A percentile compares a stretch with the other conserved stretches of the same genome.
Evolutionary conservation across 257 asterid species (phyloP).

Genomic region (Nicotiana paniculata): DNA sequence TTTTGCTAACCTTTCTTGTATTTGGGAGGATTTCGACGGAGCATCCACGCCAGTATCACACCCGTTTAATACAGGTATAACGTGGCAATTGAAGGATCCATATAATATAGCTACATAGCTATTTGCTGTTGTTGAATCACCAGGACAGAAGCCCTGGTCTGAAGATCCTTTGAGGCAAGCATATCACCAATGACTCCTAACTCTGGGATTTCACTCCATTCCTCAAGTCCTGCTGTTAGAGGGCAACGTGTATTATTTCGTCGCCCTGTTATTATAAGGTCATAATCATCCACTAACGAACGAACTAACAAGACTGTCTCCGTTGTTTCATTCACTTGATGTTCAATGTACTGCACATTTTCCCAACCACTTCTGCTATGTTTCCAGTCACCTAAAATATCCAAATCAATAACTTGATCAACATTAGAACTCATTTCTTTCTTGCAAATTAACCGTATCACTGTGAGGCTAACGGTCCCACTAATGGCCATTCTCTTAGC

Average conservation of each 20-base stretch:
- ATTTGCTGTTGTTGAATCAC: conserved; percentile 23
- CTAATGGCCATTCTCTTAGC: conserved; percentile 20
- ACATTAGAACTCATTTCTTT: background rate
- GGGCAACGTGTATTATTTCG: conserved; percentile 7
- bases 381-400: conserved; percentile 11
- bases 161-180: conserved; percentile 15
- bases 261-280: conserved; percentile 23
- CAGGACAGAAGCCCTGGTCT: conserved; percentile 16
- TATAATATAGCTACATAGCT: background rate
- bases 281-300: conserved; percentile 15
- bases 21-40: background rate
- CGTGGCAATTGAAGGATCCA: background rate
- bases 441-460: background rate
- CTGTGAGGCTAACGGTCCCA: background rate
- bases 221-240: conserved; percentile 15
- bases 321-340: background rate
- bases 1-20: background rate
- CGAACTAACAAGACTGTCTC: conserved; percentile 9
- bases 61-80: background rate
- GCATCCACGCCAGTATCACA: background rate
- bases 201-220: conserved; percentile 28
- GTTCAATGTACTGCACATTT: conserved; percentile 15
- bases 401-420: conserved; percentile 6
- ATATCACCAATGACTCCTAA: conserved; percentile 20
- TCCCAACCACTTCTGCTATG: conserved; percentile 11